Base-by-base conservation (phyloP, 2,329 filamentous ascomycete genomes). In the Monosporascus sp. region DNA sequence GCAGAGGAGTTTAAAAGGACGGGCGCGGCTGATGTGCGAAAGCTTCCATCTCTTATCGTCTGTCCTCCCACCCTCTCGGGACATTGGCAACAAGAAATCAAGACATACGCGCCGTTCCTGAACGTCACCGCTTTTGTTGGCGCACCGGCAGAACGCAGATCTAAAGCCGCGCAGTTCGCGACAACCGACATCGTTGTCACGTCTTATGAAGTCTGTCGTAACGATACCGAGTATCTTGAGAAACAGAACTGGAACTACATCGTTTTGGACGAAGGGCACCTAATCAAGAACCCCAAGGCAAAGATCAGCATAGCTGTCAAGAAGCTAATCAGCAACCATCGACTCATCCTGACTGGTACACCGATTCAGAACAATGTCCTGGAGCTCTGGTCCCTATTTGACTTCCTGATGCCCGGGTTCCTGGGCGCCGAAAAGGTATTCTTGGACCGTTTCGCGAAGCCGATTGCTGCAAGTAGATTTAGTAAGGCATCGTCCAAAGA, bases 331-430 rank as follows among this genome's bases (percentile, higher is more conserved):
- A 96, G 91, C 68, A 97, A 99, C 63, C 95, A 99, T 68, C 88
- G 94, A 20, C 80, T 99, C 48, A 99, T 99, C 61, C 81, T 99
- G 5, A 99, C 94, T 0, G 94, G 94, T 41, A 99, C 94, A 2
- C 94, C 94, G 0, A 97, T 97, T 60, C 93, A 97, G 70, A 97
- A 97, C 71, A 97, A 97, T 60, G 93, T 99, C 2, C 74, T 99
- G 48, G 93, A 99, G 68, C 78, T 99, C 4, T 99, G 93, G 93
- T 97, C 93, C 0, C 79, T 99, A 5, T 99, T 99, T 67, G 94
- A 99, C 72, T 99, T 99, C 74, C 78, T 99, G 56, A 99, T 99
- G 94, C 94, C 95, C 3, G 95, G 94, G 2, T 99, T 99, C 76
- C 78, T 99, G 7, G 94, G 94, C 35, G 91, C 92, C 0, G 91